phyloP scores from a whole-genome alignment of 192 early-diverging fungal species.

The Rhizophlyctis rosea region DNA sequence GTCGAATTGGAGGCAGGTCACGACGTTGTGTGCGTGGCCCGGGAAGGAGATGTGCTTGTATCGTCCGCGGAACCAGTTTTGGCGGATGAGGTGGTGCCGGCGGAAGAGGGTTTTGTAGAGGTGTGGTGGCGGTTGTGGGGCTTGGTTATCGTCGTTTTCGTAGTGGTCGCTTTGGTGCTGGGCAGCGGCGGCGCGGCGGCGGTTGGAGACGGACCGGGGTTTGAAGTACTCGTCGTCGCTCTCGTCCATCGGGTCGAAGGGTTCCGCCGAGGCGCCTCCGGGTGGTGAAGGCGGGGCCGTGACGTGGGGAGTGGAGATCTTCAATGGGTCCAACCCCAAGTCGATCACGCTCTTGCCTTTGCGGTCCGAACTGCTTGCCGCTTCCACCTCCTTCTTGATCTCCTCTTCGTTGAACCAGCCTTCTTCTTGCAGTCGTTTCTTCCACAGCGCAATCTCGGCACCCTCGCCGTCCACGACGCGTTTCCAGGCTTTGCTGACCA shows the following conservation, averaged over 20 bases:
- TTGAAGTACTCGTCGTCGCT: conserved; percentile 14
- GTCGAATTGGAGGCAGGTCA: conserved; percentile 96
- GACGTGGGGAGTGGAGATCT: conserved; percentile 15
- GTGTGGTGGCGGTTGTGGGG: conserved; percentile 35
- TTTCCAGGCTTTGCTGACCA: conserved; percentile 80
- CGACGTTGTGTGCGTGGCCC: conserved; percentile 79
- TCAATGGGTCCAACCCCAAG: not conserved
- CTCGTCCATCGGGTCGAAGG: conserved; percentile 25
- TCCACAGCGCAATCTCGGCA: conserved; percentile 54
- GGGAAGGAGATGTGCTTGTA: conserved; percentile 76
- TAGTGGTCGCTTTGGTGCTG: not conserved
- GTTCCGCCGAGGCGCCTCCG: not conserved
- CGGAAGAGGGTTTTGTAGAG: conserved; percentile 80
- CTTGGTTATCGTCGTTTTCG: conserved; percentile 3
- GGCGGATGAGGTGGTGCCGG: conserved; percentile 72
- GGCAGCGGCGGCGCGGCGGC: not conserved
- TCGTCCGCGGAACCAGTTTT: conserved; percentile 78
- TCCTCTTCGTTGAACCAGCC: conserved; percentile 43
- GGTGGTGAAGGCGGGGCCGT: conserved; percentile 17
- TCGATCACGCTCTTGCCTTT: not conserved
- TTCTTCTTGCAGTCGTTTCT: conserved; percentile 35
- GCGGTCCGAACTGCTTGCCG: not conserved
- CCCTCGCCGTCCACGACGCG: conserved; percentile 70
- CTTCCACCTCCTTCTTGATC: conserved; percentile 28
- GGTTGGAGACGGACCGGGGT: not conserved